phyloP scores from a whole-genome alignment of 2,329 filamentous ascomycete species.

The Septoria linicola region DNA sequence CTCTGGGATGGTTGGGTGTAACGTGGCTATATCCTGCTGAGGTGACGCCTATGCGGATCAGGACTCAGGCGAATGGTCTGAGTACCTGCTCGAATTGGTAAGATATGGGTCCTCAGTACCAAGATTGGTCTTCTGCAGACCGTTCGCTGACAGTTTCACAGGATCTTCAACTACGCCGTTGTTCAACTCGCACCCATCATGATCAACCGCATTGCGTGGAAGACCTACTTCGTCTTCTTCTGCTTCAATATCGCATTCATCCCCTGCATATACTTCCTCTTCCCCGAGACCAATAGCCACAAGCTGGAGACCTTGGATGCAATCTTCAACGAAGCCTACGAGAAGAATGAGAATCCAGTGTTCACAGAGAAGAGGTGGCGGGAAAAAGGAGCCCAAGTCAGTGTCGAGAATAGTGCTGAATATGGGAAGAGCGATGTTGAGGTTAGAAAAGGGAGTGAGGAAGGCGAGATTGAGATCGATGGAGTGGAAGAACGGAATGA shows the following conservation, averaged over 20 bases:
- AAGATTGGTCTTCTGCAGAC: too few species aligned
- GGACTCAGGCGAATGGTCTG: constrained; percentile 55
- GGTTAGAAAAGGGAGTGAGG: neutral
- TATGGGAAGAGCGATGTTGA: neutral
- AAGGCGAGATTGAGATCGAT: neutral
- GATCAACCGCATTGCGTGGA: constrained; percentile 50
- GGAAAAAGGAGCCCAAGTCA: constrained; percentile 18
- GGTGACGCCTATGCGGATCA: constrained; percentile 49
- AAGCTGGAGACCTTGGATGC: constrained; percentile 30
- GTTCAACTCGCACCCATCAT: constrained; percentile 45
- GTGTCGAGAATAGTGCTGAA: constrained; percentile 13
- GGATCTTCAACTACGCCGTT: constrained; percentile 26
- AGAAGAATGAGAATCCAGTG: constrained; percentile 34
- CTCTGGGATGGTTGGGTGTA: constrained; percentile 34
- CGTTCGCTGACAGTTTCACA: too few species aligned
- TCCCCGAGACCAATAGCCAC: constrained; percentile 29
- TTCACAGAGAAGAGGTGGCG: constrained; percentile 27
- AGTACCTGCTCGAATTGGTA: constrained; percentile 54
- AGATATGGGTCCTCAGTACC: too few species aligned
- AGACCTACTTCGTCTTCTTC: constrained; percentile 53
- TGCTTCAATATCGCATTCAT: constrained; percentile 24
- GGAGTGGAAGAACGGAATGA: neutral
- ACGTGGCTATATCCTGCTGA: constrained; percentile 38
- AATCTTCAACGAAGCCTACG: constrained; percentile 33
- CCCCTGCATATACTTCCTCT: constrained; percentile 23